A percentile compares a stretch with the other conserved stretches of the same genome.
These are phyloP conservation scores for Aleurites moluccanus DNA, from an alignment of 441 rosid genomes.

Conservation along the genomic window DNA sequence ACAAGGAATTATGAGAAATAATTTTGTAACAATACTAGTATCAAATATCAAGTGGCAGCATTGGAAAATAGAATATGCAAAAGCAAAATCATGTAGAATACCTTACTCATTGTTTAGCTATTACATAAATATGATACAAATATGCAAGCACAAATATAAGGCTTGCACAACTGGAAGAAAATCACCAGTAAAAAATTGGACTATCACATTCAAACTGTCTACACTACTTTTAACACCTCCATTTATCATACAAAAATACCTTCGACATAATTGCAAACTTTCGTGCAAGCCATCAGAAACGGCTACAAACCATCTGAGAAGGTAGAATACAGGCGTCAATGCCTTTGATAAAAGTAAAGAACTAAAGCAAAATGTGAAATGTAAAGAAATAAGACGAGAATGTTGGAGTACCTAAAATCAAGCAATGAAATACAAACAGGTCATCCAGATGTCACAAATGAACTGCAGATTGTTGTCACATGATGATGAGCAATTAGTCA, in stretches of 20 bases:
- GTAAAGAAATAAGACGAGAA: background rate
- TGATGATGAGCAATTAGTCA: slow-evolving; percentile 21
- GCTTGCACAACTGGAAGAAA: slow-evolving; percentile 18
- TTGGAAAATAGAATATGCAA: background rate
- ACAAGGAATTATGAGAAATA: background rate
- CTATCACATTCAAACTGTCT: slow-evolving; percentile 30
- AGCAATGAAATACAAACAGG: slow-evolving; percentile 24
- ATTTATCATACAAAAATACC: slow-evolving; percentile 35
- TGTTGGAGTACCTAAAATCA: slow-evolving; percentile 35
- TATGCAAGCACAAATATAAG: slow-evolving; percentile 29
- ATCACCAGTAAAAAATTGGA: slow-evolving; percentile 27
- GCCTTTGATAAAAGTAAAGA: background rate
- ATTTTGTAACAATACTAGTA: background rate
- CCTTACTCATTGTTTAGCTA: slow-evolving; percentile 31
- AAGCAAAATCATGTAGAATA: slow-evolving; percentile 21
- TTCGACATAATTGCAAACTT: slow-evolving; percentile 27
- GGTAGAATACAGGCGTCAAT: slow-evolving; percentile 17
- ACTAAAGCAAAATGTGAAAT: background rate
- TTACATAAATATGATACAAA: slow-evolving; percentile 34
- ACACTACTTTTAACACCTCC: slow-evolving; percentile 26
- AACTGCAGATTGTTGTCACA: slow-evolving; percentile 23
- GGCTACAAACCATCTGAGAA: slow-evolving; percentile 39
- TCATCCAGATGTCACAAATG: slow-evolving; percentile 26
- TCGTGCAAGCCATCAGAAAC: slow-evolving; percentile 32
- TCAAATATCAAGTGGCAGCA: background rate